Evolutionary conservation across 345 rosid species (phyloP).

Genomic region (Populus pruinosa): DNA sequence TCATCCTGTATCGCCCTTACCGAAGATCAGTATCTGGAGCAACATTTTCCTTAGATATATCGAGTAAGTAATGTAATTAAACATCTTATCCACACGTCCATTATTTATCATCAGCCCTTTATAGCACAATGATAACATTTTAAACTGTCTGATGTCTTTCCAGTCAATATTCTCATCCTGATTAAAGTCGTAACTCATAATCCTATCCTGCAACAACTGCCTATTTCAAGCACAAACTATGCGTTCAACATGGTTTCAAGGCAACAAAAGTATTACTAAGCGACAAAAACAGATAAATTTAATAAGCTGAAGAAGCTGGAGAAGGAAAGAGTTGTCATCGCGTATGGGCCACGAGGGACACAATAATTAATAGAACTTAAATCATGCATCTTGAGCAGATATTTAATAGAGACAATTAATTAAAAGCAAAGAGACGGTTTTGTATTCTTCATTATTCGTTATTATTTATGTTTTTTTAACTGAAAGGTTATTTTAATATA

Average conservation of each 20-base stretch:
- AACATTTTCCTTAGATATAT: background rate
- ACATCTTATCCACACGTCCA: background rate
- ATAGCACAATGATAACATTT: background rate
- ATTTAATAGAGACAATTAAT: too few species aligned
- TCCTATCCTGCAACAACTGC: background rate
- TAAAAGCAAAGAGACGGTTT: background rate
- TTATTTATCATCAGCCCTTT: background rate
- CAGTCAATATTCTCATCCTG: background rate
- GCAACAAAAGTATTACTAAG: background rate
- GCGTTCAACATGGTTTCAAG: background rate
- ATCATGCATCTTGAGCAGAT: too few species aligned
- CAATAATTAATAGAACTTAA: too few species aligned
- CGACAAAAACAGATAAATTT: conserved; percentile 5
- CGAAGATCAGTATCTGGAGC: background rate
- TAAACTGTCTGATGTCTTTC: background rate
- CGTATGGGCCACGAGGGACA: too few species aligned
- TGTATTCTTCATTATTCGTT: too few species aligned
- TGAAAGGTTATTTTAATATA: background rate
- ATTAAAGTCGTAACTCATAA: background rate
- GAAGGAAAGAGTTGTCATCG: too few species aligned
- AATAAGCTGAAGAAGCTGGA: conserved; percentile 1
- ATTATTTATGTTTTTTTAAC: too few species aligned
- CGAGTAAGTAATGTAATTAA: background rate
- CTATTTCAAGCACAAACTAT: background rate
- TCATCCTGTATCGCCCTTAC: background rate